A percentile compares a stretch with the other conserved stretches of the same genome.
These are phyloP conservation scores for Neurospora terricola DNA, from an alignment of 495 filamentous ascomycete genomes.

Conservation along the genomic window DNA sequence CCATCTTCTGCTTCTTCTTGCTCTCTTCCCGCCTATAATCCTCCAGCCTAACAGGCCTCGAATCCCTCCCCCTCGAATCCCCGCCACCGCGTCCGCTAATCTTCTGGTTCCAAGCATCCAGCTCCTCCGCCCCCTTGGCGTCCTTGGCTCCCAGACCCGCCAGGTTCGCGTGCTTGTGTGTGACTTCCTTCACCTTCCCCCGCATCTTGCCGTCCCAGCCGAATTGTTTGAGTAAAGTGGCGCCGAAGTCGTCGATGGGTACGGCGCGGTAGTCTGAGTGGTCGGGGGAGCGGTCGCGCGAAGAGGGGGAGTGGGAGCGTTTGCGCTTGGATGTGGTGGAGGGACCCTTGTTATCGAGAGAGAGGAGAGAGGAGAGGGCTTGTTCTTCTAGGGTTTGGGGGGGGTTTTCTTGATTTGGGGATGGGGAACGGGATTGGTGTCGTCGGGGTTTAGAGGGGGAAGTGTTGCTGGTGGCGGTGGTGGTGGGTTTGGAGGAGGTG, in stretches of 20 bases:
- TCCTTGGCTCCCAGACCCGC: constrained; percentile 76
- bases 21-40: constrained; percentile 35
- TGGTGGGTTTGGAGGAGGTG: background rate
- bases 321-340: constrained; percentile 5
- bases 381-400: constrained; percentile 53
- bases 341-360: constrained; percentile 24
- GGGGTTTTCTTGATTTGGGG: constrained; percentile 5
- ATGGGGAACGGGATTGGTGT: background rate
- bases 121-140: constrained; percentile 60
- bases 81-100: background rate
- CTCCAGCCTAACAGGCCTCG: constrained; percentile 29
- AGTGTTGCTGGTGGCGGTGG: background rate
- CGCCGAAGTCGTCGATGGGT: constrained; percentile 90
- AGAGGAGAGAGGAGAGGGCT: constrained; percentile 71
- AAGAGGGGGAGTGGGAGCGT: constrained; percentile 44
- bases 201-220: constrained; percentile 83
- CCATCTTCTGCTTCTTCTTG: constrained; percentile 29
- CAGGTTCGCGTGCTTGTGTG: constrained; percentile 61
- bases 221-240: constrained; percentile 78
- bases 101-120: constrained; percentile 29
- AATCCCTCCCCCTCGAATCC: constrained; percentile 7
- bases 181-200: constrained; percentile 35
- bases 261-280: constrained; percentile 79
- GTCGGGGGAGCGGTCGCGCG: constrained; percentile 65
- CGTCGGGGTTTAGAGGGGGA: too few species aligned